These are phyloP conservation scores for Hanseniaspora clermontiae DNA, from an alignment of 805 yeast genomes.

Conservation along the genomic window DNA sequence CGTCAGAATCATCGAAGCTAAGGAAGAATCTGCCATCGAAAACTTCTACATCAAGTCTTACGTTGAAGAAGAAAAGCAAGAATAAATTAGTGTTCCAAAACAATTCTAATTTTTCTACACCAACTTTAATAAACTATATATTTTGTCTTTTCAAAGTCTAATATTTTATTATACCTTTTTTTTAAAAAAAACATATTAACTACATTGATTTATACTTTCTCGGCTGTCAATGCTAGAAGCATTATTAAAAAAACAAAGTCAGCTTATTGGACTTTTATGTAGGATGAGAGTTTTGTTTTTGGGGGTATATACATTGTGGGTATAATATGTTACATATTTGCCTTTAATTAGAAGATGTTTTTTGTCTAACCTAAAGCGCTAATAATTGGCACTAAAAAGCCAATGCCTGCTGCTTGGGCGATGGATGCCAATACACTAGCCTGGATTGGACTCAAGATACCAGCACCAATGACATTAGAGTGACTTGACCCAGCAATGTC, in stretches of 20 bases:
- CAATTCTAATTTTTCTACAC: neutral
- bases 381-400: conserved; percentile 1
- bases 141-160: neutral
- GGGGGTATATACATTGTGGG: neutral
- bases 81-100: neutral
- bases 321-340: neutral
- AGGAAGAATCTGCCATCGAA: conserved; percentile 74
- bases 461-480: conserved; percentile 22
- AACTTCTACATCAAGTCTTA: conserved; percentile 76
- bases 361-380: neutral
- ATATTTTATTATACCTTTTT: neutral
- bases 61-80: conserved; percentile 25
- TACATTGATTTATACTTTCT: no score
- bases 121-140: neutral
- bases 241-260: no score
- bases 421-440: conserved; percentile 24
- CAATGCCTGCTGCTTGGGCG: conserved; percentile 22
- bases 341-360: no score
- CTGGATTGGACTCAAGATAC: conserved; percentile 24
- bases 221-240: no score
- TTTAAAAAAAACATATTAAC: neutral
- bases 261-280: neutral
- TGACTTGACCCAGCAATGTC: conserved; percentile 17
- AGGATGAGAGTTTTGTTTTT: neutral
- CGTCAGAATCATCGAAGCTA: conserved; percentile 84